Base-by-base conservation (phyloP, 352 stramenopile species). In the Phytophthora gonapodyides region DNA sequence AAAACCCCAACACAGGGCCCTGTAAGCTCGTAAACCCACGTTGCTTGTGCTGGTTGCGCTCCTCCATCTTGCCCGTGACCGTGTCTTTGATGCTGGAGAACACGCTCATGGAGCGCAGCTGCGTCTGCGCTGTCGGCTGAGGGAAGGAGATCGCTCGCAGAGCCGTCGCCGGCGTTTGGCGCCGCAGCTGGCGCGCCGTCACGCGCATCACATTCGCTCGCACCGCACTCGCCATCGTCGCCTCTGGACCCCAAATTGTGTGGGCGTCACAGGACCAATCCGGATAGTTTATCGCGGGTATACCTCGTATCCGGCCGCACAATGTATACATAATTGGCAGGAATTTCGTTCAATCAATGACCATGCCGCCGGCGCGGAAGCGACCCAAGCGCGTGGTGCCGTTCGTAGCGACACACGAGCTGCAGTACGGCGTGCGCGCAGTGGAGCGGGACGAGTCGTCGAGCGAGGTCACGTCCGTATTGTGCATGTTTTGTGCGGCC, bases 1-100 rank as follows among this genome's bases (percentile, higher is more conserved):
- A 36, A 31, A 15, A 16, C 5, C 27, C 27, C 27, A 31, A 27
- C 0, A 6, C 24, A 27, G 24, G 24, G 24, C 24, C 24, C 24
- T 27, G 24, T 27, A 38, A 17, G 9, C 27, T 16, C n/a, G 44
- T 9, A 42, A n/a, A 16, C 12, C 48, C 48, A 93, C 84, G 73
- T 49, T 91, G 80, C 64, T 95, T 95, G 46, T 67, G 73, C 41
- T 89, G 70, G 64, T 91, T 94, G 70, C 84, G 82, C 69, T 92
- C 75, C 69, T 93, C 80, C 57, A 95, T 68, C 69, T 93, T 93
- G 61, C 71, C 63, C 45, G 78, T 81, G 31, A 95, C 76, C 7
- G 79, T 76, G 55, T 94, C 82, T 38, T 81, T 82, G 44, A 95
- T 73, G 61, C 68, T 88, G 46, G 71, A 78, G 59, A 95, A 90